Conservation (phyloP, 257 asterid genomes). For the Anisodus tanguticus region DNA sequence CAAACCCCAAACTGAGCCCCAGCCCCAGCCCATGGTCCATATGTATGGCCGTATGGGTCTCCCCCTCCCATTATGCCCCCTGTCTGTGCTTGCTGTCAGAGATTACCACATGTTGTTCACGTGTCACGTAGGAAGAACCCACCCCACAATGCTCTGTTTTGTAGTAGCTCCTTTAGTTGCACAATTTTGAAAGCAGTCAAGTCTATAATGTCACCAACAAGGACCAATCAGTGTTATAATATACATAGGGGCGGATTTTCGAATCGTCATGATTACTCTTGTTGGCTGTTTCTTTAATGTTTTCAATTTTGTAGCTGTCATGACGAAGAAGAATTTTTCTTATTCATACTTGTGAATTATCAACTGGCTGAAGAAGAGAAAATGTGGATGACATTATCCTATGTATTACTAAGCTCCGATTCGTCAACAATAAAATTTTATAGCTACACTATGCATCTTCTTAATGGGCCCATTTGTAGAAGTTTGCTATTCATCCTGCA, state of each 20-base stretch:
- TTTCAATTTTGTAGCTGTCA: background rate
- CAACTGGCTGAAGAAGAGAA: background rate
- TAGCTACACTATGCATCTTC: background rate
- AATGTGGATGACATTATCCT: background rate
- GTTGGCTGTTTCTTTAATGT: background rate
- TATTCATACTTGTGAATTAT: background rate
- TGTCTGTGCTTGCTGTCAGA: background rate
- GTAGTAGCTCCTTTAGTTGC: background rate
- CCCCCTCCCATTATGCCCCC: background rate
- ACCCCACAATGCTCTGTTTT: slow-evolving; percentile 31
- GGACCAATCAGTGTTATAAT: background rate
- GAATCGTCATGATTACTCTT: background rate
- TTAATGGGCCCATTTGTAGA: background rate
- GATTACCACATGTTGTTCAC: slow-evolving; percentile 28
- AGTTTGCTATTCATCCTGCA: slow-evolving; percentile 26
- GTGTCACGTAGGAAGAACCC: slow-evolving; percentile 31
- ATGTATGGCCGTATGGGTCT: slow-evolving; percentile 24
- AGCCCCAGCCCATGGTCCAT: slow-evolving; percentile 4
- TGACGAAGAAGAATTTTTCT: background rate
- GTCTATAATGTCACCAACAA: background rate
- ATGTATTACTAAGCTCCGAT: background rate
- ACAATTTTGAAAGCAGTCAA: background rate
- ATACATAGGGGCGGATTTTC: background rate
- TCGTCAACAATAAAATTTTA: background rate
- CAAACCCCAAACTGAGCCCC: background rate